Evolutionary conservation across 2,329 filamentous ascomycete genomes (phyloP).

Genomic region (Plenodomus tracheiphilus): DNA sequence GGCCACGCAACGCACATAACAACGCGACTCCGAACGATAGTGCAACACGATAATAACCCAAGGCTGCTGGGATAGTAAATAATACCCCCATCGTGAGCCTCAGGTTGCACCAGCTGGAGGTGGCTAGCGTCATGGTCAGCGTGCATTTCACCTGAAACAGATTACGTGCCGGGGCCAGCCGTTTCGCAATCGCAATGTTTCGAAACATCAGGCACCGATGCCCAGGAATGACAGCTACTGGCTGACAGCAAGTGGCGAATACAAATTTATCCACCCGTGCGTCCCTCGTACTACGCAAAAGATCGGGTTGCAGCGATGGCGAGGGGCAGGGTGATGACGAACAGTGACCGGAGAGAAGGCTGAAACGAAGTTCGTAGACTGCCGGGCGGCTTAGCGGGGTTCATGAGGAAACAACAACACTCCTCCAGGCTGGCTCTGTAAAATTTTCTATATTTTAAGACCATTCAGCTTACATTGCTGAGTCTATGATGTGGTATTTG

Average conservation of each 20-base stretch:
- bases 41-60: not conserved
- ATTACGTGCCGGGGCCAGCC: constrained; percentile 6
- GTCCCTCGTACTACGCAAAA: not conserved
- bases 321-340: constrained; percentile 5
- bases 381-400: not conserved
- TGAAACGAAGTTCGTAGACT: constrained; percentile 10
- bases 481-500: too few species aligned
- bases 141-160: constrained; percentile 34
- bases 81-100: not conserved
- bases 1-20: not conserved
- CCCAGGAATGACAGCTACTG: constrained; percentile 10
- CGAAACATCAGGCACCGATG: constrained; percentile 15
- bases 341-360: constrained; percentile 7
- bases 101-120: not conserved
- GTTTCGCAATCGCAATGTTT: constrained; percentile 25
- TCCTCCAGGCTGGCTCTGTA: not conserved
- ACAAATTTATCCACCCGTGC: not conserved
- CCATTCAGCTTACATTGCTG: too few species aligned
- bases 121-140: constrained; percentile 13
- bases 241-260: not conserved
- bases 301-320: not conserved
- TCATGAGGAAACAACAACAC: not conserved
- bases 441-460: not conserved
- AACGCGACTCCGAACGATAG: not conserved
- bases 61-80: not conserved